phyloP scores from a whole-genome alignment of 257 asterid species.

The Cruciata laevipes region DNA sequence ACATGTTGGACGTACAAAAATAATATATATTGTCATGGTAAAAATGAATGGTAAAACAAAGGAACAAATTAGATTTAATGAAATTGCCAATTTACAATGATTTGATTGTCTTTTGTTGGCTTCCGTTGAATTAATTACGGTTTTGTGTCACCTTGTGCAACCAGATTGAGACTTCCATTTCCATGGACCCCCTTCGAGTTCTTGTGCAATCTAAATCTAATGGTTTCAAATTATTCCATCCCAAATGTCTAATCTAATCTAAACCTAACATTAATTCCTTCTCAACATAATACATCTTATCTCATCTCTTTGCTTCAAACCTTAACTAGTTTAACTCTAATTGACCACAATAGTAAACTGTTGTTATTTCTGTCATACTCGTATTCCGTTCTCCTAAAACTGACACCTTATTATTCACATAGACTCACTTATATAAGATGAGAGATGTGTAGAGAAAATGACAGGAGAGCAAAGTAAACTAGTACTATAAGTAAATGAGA shows the following conservation, averaged over 20 bases:
- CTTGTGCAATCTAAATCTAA: neutral
- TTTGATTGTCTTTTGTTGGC: slow-evolving; percentile 28
- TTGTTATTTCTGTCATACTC: no score
- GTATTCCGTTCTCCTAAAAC: neutral
- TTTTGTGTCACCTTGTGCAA: slow-evolving; percentile 45
- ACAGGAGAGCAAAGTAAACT: neutral
- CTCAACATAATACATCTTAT: neutral
- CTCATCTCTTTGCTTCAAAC: neutral
- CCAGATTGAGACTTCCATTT: slow-evolving; percentile 33
- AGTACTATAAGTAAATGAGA: neutral
- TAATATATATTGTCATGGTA: neutral
- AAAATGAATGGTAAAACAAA: neutral
- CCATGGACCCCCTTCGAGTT: neutral
- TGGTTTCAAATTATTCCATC: neutral
- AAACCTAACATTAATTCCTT: neutral
- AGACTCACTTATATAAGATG: no score
- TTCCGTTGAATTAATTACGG: slow-evolving; percentile 30
- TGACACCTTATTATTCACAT: neutral
- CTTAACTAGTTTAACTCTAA: neutral
- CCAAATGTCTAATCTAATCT: neutral
- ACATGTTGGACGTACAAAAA: neutral
- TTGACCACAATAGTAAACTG: neutral
- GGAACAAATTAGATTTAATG: slow-evolving; percentile 11
- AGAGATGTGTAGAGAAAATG: neutral
- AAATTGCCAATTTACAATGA: slow-evolving; percentile 27